Evolutionary conservation across 2,329 filamentous ascomycete genomes (phyloP).

Genomic region (Zarea fungicola): DNA sequence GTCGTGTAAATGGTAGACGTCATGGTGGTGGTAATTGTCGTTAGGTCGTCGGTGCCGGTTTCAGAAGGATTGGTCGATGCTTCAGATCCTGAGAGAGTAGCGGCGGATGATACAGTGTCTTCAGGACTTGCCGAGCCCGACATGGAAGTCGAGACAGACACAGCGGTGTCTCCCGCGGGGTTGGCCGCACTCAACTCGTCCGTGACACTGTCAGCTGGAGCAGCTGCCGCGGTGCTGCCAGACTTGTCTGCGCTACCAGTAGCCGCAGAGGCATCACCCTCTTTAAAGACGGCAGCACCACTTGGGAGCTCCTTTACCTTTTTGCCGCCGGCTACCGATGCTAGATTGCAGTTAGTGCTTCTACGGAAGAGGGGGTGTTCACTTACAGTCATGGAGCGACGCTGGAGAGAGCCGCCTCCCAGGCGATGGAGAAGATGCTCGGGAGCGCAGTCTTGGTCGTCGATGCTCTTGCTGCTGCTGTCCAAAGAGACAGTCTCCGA

Average conservation of each 20-base stretch:
- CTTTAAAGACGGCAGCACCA: slow-evolving; percentile 5
- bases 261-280: not conserved
- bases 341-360: slow-evolving; percentile 24
- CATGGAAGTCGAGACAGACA: not conserved
- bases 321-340: slow-evolving; percentile 12
- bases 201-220: not conserved
- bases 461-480: not conserved
- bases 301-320: not conserved
- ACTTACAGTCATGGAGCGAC: slow-evolving; percentile 20
- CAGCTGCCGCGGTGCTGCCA: not conserved
- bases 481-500: not conserved
- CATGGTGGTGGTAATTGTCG: slow-evolving; percentile 5
- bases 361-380: slow-evolving; percentile 18
- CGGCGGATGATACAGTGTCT: not conserved
- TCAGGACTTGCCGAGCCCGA: not conserved
- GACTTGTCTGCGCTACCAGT: not conserved
- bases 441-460: not conserved
- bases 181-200: not conserved
- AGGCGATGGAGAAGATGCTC: slow-evolving; percentile 16
- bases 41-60: not conserved
- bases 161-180: not conserved
- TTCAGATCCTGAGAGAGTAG: not conserved
- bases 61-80: not conserved
- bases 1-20: slow-evolving; percentile 7
- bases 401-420: slow-evolving; percentile 13